Evolutionary conservation across 139 green algal genomes (phyloP).

Genomic region (Ulvella scutata): DNA sequence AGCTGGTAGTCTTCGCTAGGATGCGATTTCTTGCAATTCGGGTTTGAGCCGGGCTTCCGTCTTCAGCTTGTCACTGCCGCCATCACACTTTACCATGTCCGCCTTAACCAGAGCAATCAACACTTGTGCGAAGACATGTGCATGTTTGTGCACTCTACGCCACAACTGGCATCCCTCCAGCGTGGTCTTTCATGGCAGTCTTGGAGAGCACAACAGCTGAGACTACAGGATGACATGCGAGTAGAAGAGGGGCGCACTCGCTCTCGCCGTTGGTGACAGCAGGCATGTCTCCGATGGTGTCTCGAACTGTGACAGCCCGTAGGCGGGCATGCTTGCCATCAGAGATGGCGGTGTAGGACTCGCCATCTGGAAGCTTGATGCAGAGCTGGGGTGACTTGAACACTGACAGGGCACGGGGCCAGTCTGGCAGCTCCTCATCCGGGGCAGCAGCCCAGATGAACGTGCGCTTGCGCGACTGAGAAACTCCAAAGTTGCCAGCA

Average conservation of each 20-base stretch:
- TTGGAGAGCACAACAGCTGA: too few relatives aligned
- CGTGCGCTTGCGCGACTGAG: slow-evolving; percentile 85
- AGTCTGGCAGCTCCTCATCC: slow-evolving; percentile 65
- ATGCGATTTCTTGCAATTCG: too few relatives aligned
- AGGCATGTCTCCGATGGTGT: slow-evolving; percentile 86
- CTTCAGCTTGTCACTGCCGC: too few relatives aligned
- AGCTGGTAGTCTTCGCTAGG: too few relatives aligned
- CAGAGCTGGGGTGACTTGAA: slow-evolving; percentile 70
- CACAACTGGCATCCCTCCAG: too few relatives aligned
- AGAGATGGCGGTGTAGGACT: slow-evolving; percentile 50
- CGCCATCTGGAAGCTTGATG: slow-evolving; percentile 65
- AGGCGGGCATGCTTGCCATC: slow-evolving; percentile 48
- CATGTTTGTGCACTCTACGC: too few relatives aligned
- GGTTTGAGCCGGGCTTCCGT: too few relatives aligned
- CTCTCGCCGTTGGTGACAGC: slow-evolving; percentile 61
- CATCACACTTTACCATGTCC: too few relatives aligned
- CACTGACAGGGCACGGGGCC: slow-evolving; percentile 67
- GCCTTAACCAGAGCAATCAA: too few relatives aligned
- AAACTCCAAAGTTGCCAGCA: slow-evolving; percentile 86
- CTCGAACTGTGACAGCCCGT: slow-evolving; percentile 76
- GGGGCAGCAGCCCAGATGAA: slow-evolving; percentile 89
- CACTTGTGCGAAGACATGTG: too few relatives aligned
- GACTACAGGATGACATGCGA: too few relatives aligned
- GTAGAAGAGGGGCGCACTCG: slow-evolving; percentile 13
- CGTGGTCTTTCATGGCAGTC: too few relatives aligned